Percentiles rank a stretch among this genome's conserved stretches.
Evolutionary conservation across 140 eudicot genomes (phyloP).

Genomic region (Erigeron philadelphicus): DNA sequence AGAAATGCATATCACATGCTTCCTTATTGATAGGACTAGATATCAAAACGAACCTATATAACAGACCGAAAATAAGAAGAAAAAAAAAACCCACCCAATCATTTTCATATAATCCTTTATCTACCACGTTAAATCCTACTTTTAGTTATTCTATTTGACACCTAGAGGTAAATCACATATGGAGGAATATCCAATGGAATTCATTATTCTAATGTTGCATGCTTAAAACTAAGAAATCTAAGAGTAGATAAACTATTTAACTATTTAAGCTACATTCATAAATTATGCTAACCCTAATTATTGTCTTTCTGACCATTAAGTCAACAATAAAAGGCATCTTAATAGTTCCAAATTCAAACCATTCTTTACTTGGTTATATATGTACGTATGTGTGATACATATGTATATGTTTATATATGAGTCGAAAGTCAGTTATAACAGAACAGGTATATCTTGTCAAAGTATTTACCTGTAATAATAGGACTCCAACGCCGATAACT

Average conservation of each 20-base stretch:
- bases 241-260: too few relatives aligned
- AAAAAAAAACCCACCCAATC: too few relatives aligned
- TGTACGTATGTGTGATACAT: neutral
- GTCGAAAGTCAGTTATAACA: neutral
- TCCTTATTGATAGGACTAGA: neutral
- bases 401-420: neutral
- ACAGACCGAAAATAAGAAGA: neutral
- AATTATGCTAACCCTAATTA: too few relatives aligned
- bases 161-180: neutral
- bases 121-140: neutral
- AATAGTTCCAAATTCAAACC: too few relatives aligned
- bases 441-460: neutral
- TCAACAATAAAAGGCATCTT: too few relatives aligned
- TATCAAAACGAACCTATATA: neutral
- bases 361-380: neutral
- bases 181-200: neutral
- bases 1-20: neutral
- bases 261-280: too few relatives aligned
- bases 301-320: too few relatives aligned
- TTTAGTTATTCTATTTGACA: neutral
- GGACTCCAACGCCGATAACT: slow-evolving; percentile 85
- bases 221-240: too few relatives aligned
- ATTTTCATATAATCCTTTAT: neutral
- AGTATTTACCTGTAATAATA: slow-evolving; percentile 58
- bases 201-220: too few relatives aligned